A percentile compares a stretch with the other conserved stretches of the same genome.
phyloP scores from a whole-genome alignment of 106 monocot genomes.

The Allium cepa region DNA sequence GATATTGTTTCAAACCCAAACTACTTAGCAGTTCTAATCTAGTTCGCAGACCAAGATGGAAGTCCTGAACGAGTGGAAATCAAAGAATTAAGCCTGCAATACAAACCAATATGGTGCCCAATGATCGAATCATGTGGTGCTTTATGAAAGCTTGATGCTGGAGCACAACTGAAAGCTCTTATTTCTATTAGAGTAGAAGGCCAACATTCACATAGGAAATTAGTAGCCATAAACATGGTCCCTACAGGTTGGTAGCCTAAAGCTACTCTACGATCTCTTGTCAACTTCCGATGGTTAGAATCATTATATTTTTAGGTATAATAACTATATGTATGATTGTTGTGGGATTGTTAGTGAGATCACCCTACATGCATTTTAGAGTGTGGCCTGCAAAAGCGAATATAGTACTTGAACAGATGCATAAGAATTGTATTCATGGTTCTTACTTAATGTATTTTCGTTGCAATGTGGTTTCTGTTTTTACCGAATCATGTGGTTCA shows the following conservation, averaged over 20 bases:
- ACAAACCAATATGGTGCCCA: too few species aligned
- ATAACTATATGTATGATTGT: too few species aligned
- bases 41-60: conserved; percentile 62
- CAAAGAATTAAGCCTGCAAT: too few species aligned
- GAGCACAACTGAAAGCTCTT: conserved; percentile 28
- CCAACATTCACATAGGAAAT: conserved; percentile 17
- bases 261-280: conserved; percentile 30
- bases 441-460: too few species aligned
- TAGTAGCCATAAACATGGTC: conserved; percentile 45
- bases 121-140: conserved; percentile 71
- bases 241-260: conserved; percentile 44
- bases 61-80: conserved; percentile 46
- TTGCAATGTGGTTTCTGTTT: too few species aligned
- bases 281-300: conserved; percentile 36
- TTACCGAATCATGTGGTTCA: too few species aligned
- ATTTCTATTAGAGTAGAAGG: conserved; percentile 51
- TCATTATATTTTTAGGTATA: too few species aligned
- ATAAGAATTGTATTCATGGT: too few species aligned
- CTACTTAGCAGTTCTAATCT: conserved; percentile 58
- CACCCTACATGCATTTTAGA: too few species aligned
- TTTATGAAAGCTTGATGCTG: conserved; percentile 40
- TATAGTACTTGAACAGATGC: too few species aligned
- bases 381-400: too few species aligned
- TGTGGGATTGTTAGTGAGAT: too few species aligned
- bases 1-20: conserved; percentile 55